These are phyloP conservation scores for Emydomyces testavorans DNA, from an alignment of 2,329 filamentous ascomycete genomes.

Conservation along the genomic window DNA sequence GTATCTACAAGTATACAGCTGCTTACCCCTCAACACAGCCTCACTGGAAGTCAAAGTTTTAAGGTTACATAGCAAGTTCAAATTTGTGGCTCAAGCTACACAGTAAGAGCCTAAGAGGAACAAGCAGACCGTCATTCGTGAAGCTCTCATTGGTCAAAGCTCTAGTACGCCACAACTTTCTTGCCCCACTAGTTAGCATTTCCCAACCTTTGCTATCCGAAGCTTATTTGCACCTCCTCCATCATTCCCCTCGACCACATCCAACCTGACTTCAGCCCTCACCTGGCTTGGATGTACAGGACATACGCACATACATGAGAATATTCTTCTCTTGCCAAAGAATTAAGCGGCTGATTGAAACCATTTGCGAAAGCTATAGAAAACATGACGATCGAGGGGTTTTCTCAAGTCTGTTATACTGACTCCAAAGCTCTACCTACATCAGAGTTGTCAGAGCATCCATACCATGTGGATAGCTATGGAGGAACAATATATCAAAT, in stretches of 20 bases:
- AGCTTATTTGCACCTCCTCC: conserved; percentile 8
- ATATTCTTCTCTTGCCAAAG: too few species aligned
- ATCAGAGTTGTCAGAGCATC: too few species aligned
- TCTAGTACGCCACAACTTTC: background rate
- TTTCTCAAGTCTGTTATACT: background rate
- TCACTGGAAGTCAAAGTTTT: background rate
- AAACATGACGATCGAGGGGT: too few species aligned
- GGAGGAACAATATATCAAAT: background rate
- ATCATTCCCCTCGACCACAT: background rate
- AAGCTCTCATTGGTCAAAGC: background rate
- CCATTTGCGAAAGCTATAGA: too few species aligned
- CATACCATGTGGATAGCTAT: background rate
- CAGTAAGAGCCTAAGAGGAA: too few species aligned
- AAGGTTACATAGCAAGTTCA: background rate
- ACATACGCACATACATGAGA: too few species aligned
- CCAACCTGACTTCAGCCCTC: background rate
- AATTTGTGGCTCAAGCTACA: conserved; percentile 3
- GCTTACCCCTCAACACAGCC: too few species aligned
- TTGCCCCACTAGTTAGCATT: background rate
- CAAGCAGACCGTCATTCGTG: too few species aligned
- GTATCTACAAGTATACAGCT: too few species aligned
- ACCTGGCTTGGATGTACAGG: background rate
- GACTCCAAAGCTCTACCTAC: too few species aligned
- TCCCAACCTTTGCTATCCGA: conserved; percentile 5
- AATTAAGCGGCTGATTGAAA: too few species aligned